phyloP scores from a whole-genome alignment of 148 eudicot species.

The Limonium bicolor region DNA sequence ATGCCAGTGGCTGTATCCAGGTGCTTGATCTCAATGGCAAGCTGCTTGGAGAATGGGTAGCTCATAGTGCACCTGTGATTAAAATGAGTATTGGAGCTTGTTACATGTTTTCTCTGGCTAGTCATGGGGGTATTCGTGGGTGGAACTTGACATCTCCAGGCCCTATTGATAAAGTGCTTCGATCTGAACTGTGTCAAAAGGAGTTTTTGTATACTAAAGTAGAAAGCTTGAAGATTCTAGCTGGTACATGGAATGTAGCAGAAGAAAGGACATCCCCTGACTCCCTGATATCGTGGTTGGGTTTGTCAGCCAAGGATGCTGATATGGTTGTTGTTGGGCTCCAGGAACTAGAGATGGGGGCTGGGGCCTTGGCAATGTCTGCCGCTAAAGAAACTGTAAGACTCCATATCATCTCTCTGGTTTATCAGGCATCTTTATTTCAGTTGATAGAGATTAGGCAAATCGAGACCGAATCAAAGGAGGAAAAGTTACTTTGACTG shows the following conservation, averaged over 20 bases:
- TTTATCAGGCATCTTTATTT: too few species aligned
- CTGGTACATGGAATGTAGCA: constrained; percentile 98
- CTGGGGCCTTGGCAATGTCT: constrained; percentile 96
- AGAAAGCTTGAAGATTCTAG: constrained; percentile 61
- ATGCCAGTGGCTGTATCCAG: constrained; percentile 58
- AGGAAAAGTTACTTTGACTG: too few species aligned
- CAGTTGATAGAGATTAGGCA: too few species aligned
- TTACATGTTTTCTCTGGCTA: constrained; percentile 60
- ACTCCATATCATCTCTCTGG: too few species aligned
- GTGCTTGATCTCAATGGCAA: constrained; percentile 68
- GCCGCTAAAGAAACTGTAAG: constrained; percentile 97
- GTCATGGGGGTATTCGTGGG: constrained; percentile 92
- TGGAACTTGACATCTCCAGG: constrained; percentile 86
- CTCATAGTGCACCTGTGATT: constrained; percentile 54
- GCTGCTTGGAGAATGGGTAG: constrained; percentile 69
- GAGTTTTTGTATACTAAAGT: constrained; percentile 70
- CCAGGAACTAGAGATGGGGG: constrained; percentile 99
- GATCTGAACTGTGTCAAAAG: constrained; percentile 55
- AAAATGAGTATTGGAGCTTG: constrained; percentile 63
- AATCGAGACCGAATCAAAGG: too few species aligned
- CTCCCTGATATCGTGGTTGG: constrained; percentile 85
- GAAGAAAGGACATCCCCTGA: constrained; percentile 81
- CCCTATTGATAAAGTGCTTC: constrained; percentile 54
- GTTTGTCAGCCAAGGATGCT: constrained; percentile 58
- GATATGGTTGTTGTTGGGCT: constrained; percentile 74